A percentile compares a stretch with the other conserved stretches of the same genome.
phyloP scores from a whole-genome alignment of 306 rosid species.

The Cicer bijugum region DNA sequence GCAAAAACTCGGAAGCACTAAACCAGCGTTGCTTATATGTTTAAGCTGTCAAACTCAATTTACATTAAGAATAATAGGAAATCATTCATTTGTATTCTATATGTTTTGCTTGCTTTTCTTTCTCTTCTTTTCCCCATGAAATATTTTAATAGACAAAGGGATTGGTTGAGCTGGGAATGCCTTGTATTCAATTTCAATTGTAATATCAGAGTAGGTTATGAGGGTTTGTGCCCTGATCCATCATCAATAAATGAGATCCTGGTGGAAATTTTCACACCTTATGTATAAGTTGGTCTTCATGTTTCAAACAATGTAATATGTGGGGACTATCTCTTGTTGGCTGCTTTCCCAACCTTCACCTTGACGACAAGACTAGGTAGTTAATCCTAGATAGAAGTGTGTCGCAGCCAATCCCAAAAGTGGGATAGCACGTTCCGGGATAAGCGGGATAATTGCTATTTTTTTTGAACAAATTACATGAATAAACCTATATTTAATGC shows the following conservation, averaged over 20 bases:
- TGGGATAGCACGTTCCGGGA: no score
- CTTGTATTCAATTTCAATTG: neutral
- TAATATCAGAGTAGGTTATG: neutral
- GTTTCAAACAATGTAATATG: neutral
- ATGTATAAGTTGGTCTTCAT: neutral
- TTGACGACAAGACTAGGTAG: neutral
- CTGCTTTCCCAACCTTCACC: neutral
- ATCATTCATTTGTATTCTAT: neutral
- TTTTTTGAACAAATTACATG: no score
- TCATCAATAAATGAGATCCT: neutral
- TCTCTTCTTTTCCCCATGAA: neutral
- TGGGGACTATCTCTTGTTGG: neutral
- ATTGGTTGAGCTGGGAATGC: neutral
- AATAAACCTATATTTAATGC: no score
- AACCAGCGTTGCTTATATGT: neutral
- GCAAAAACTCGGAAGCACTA: no score
- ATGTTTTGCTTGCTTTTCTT: slow-evolving; percentile 31
- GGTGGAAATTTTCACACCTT: neutral
- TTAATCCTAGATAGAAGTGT: no score
- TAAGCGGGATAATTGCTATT: no score
- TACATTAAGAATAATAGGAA: slow-evolving; percentile 11
- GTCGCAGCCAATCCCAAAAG: no score
- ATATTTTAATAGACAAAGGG: slow-evolving; percentile 1
- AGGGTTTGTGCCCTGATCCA: neutral
- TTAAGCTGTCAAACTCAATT: slow-evolving; percentile 27